phyloP scores from a whole-genome alignment of 129 eudicot genomes.

The Logfia minima region DNA sequence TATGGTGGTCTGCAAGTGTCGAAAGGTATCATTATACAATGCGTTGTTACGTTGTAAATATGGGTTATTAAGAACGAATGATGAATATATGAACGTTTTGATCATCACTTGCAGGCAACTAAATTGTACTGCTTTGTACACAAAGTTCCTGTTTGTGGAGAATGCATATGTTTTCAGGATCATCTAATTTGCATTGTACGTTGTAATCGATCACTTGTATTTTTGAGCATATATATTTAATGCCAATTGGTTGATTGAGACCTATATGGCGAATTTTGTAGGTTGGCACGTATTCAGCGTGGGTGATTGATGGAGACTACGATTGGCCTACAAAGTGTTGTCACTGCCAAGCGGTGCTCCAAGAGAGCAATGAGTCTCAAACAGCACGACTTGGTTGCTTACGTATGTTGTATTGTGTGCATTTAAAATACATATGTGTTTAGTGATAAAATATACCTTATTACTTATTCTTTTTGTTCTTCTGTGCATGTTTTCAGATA shows the following conservation, averaged over 20 bases:
- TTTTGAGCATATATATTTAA: neutral
- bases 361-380: conserved; percentile 56
- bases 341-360: conserved; percentile 62
- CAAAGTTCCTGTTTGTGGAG: conserved; percentile 98
- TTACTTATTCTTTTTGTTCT: conserved; percentile 7
- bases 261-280: conserved; percentile 23
- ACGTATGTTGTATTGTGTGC: conserved; percentile 54
- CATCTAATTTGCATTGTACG: conserved; percentile 89
- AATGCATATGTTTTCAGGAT: conserved; percentile 93
- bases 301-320: conserved; percentile 99
- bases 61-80: neutral
- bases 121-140: conserved; percentile 96
- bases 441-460: neutral
- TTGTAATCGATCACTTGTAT: neutral
- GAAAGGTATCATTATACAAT: conserved; percentile 52
- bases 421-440: conserved; percentile 8
- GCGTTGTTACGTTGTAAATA: neutral
- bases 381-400: conserved; percentile 93
- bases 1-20: conserved; percentile 99
- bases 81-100: neutral
- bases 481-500: conserved; percentile 46
- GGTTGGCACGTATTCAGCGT: conserved; percentile 93
- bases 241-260: conserved; percentile 6
- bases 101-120: conserved; percentile 69
- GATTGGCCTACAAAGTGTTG: conserved; percentile 94